phyloP scores from a whole-genome alignment of 305 asterid genomes.

The Plantago lanceolata region DNA sequence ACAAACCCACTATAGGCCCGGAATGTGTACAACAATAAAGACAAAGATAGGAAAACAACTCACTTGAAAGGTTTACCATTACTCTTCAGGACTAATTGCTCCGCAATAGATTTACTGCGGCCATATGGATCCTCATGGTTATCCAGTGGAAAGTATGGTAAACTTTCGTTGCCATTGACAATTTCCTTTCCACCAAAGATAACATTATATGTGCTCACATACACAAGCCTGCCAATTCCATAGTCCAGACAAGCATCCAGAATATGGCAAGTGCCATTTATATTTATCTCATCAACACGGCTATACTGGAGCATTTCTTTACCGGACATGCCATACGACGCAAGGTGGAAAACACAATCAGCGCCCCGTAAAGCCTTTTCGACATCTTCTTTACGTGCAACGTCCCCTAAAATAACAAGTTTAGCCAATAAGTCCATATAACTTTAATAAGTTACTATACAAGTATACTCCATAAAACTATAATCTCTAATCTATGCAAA shows the following conservation, averaged over 20 bases:
- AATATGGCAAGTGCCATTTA: conserved; percentile 76
- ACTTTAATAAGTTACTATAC: no score
- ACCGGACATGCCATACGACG: conserved; percentile 95
- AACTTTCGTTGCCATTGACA: conserved; percentile 72
- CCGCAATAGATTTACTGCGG: conserved; percentile 88
- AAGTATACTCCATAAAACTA: no score
- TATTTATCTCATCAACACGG: conserved; percentile 72
- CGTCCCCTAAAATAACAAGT: conserved; percentile 47
- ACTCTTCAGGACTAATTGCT: conserved; percentile 77
- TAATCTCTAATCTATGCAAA: no score
- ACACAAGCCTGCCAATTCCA: conserved; percentile 71
- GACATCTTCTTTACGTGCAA: conserved; percentile 57
- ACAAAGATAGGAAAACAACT: conserved; percentile 26
- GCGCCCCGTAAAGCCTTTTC: conserved; percentile 63
- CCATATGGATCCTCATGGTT: conserved; percentile 83
- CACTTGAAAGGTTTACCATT: conserved; percentile 74
- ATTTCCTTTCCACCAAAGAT: conserved; percentile 86
- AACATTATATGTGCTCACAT: conserved; percentile 86
- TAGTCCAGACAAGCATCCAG: conserved; percentile 75
- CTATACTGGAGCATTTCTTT: conserved; percentile 90
- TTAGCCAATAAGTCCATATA: conserved; percentile 1
- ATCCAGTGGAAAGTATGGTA: conserved; percentile 81
- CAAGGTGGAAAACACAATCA: conserved; percentile 92
- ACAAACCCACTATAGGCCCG: background rate
- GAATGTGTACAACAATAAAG: background rate